Conservation (phyloP, 495 filamentous ascomycete species). For the Hypoxylon lienhwacheense region DNA sequence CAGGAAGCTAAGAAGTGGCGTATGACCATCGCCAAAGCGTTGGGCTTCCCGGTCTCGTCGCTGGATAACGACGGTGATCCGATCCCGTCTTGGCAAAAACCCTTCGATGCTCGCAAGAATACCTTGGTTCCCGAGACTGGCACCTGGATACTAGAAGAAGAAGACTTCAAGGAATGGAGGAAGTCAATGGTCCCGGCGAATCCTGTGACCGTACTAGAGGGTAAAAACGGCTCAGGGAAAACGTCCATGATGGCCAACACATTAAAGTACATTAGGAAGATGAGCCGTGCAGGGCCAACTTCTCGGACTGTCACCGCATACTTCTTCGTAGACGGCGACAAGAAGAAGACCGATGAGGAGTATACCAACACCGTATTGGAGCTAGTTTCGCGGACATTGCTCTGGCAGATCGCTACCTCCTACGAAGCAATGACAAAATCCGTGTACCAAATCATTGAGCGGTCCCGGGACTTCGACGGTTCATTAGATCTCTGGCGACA, state of each 20-base stretch:
- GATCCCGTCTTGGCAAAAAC: slow-evolving; percentile 41
- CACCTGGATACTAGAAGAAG: slow-evolving; percentile 38
- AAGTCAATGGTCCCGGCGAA: slow-evolving; percentile 23
- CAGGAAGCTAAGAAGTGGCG: slow-evolving; percentile 41
- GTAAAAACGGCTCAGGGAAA: slow-evolving; percentile 43
- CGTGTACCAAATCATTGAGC: slow-evolving; percentile 39
- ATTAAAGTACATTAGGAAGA: slow-evolving; percentile 38
- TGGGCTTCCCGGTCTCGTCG: slow-evolving; percentile 41
- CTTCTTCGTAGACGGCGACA: slow-evolving; percentile 47
- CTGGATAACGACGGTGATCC: slow-evolving; percentile 42
- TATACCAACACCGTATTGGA: slow-evolving; percentile 21
- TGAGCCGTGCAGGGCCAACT: slow-evolving; percentile 35
- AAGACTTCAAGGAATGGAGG: slow-evolving; percentile 39
- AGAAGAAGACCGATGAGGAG: slow-evolving; percentile 38
- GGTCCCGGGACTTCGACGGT: slow-evolving; percentile 34
- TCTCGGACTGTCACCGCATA: slow-evolving; percentile 40
- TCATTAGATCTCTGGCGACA: slow-evolving; percentile 38
- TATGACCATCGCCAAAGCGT: slow-evolving; percentile 36
- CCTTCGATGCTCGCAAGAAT: slow-evolving; percentile 42
- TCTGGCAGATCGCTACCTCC: slow-evolving; percentile 45
- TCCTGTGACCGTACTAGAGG: slow-evolving; percentile 37
- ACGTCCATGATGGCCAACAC: slow-evolving; percentile 45
- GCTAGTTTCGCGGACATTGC: slow-evolving; percentile 36
- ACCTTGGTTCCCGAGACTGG: slow-evolving; percentile 41
- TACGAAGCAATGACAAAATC: slow-evolving; percentile 45